phyloP scores from a whole-genome alignment of 2,329 filamentous ascomycete genomes.

The Pestalotiopsis sp. region DNA sequence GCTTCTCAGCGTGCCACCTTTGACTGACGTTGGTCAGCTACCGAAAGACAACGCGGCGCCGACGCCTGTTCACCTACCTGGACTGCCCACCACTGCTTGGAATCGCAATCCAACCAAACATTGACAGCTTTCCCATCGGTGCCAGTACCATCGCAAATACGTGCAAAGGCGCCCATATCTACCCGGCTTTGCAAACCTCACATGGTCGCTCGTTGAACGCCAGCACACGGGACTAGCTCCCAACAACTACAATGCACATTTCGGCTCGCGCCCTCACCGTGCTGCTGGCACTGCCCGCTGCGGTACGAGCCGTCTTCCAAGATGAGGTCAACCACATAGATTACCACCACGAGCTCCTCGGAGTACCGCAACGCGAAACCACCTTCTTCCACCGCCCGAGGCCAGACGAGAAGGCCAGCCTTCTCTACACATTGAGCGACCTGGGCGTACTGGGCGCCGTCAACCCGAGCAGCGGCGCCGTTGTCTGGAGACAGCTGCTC shows the following conservation, averaged over 20 bases:
- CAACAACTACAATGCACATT: slow-evolving; percentile 26
- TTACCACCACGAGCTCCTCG: slow-evolving; percentile 89
- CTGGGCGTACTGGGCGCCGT: slow-evolving; percentile 82
- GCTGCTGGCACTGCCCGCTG: slow-evolving; percentile 46
- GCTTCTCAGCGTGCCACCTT: not conserved
- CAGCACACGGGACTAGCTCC: not conserved
- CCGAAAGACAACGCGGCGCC: not conserved
- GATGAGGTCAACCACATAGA: slow-evolving; percentile 93
- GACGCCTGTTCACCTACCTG: not conserved
- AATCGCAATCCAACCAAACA: not conserved
- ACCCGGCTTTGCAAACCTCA: not conserved
- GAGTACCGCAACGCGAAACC: slow-evolving; percentile 77
- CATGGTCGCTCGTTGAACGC: not conserved
- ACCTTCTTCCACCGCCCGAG: slow-evolving; percentile 95
- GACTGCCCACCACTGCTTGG: not conserved
- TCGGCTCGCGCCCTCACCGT: slow-evolving; percentile 29
- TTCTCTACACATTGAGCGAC: slow-evolving; percentile 90
- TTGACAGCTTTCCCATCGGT: not conserved
- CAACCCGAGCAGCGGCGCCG: slow-evolving; percentile 80
- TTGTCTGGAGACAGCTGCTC: slow-evolving; percentile 86
- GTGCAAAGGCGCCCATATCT: not conserved
- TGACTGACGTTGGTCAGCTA: not conserved
- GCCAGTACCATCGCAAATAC: not conserved
- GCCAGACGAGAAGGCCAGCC: slow-evolving; percentile 78
- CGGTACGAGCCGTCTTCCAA: slow-evolving; percentile 72